These are phyloP conservation scores for Panaeolus papilionaceus DNA, from an alignment of 768 basidiomycete species.

Conservation along the genomic window DNA sequence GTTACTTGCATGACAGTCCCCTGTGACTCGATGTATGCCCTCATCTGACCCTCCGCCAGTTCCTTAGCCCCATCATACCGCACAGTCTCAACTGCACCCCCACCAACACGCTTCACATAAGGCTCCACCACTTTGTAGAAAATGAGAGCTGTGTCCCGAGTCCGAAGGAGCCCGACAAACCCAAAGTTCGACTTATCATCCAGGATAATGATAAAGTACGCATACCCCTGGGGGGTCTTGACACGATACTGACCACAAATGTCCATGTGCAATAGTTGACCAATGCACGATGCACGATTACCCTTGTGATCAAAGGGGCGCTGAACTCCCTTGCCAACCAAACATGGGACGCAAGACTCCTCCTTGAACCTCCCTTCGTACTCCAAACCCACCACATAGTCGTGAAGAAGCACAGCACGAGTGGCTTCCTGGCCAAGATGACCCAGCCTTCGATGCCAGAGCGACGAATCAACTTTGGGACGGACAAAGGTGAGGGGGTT, in stretches of 20 bases:
- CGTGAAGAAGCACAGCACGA: slow-evolving; percentile 10
- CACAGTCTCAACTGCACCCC: slow-evolving; percentile 17
- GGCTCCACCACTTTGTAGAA: slow-evolving; percentile 16
- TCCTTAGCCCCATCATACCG: slow-evolving; percentile 27
- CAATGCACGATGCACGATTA: slow-evolving; percentile 15
- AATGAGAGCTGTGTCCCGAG: slow-evolving; percentile 11
- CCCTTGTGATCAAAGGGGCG: slow-evolving; percentile 16
- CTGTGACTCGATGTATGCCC: slow-evolving; percentile 14
- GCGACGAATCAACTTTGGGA: background rate
- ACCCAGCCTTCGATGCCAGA: slow-evolving; percentile 24
- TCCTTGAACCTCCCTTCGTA: slow-evolving; percentile 14
- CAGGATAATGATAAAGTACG: slow-evolving; percentile 27
- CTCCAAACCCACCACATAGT: slow-evolving; percentile 1
- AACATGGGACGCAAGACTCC: slow-evolving; percentile 18
- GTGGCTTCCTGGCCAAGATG: slow-evolving; percentile 19
- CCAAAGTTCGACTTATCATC: slow-evolving; percentile 31
- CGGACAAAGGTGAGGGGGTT: background rate
- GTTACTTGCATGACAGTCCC: slow-evolving; percentile 32
- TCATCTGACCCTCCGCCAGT: slow-evolving; percentile 17
- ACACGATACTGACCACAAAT: slow-evolving; percentile 32
- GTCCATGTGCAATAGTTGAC: slow-evolving; percentile 36
- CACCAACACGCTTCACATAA: slow-evolving; percentile 16
- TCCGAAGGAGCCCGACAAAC: background rate
- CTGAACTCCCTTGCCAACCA: slow-evolving; percentile 23
- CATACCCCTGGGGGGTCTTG: slow-evolving; percentile 20